Conservation (phyloP, 192 early-diverging fungal genomes). For the Coemansia sp. region DNA sequence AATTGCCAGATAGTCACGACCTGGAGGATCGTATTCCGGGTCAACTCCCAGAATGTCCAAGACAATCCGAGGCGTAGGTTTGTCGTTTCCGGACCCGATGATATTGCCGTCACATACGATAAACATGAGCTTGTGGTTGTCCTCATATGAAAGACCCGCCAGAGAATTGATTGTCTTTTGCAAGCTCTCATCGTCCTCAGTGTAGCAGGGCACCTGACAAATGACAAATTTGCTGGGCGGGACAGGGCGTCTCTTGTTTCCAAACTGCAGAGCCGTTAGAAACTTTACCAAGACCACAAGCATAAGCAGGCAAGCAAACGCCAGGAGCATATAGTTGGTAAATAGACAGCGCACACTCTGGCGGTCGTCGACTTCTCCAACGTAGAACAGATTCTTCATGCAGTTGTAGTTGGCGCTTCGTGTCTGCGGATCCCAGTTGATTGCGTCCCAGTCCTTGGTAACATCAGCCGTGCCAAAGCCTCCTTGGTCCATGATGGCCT, state of each 20-base stretch:
- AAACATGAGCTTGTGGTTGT: conserved; percentile 95
- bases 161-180: conserved; percentile 90
- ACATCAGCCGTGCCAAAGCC: conserved; percentile 63
- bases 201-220: conserved; percentile 94
- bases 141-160: conserved; percentile 86
- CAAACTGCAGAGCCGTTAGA: conserved; percentile 85
- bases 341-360: conserved; percentile 74
- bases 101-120: conserved; percentile 89
- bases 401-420: conserved; percentile 64
- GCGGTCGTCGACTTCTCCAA: conserved; percentile 82
- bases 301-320: conserved; percentile 76
- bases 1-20: conserved; percentile 79
- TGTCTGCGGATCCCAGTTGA: conserved; percentile 47
- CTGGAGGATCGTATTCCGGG: conserved; percentile 70
- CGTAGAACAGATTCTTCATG: conserved; percentile 78
- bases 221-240: conserved; percentile 91
- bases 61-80: conserved; percentile 88
- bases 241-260: conserved; percentile 68
- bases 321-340: conserved; percentile 80
- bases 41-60: conserved; percentile 87
- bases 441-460: conserved; percentile 57
- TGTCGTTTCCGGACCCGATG: conserved; percentile 91
- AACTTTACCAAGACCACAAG: conserved; percentile 89
- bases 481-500: conserved; percentile 66
- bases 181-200: conserved; percentile 90